A percentile compares a stretch with the other conserved stretches of the same genome.
phyloP scores from a whole-genome alignment of 1,139 yeast species.

The Taphrina wiesneri region DNA sequence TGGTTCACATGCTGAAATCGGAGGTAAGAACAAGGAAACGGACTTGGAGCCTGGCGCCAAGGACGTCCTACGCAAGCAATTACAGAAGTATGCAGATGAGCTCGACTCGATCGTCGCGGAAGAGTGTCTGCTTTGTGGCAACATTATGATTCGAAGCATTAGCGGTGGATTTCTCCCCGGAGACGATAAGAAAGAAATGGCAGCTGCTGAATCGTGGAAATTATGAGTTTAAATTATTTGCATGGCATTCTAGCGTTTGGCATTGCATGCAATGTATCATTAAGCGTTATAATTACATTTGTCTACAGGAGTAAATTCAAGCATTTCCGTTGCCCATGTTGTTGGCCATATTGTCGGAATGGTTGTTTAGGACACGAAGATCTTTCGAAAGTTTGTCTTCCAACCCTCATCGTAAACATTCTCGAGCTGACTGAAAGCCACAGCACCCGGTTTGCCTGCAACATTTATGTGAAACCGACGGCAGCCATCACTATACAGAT shows the following conservation, averaged over 20 bases:
- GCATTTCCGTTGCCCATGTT: not conserved
- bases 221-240: not conserved
- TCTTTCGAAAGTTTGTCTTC: not conserved
- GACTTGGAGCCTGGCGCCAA: not conserved
- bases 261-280: not conserved
- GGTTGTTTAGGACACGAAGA: not conserved
- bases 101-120: conserved; percentile 63
- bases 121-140: conserved; percentile 81
- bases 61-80: conserved; percentile 48
- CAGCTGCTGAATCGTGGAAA: conserved; percentile 14
- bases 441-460: not conserved
- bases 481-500: not conserved
- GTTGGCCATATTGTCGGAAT: not conserved
- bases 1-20: not conserved
- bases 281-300: not conserved
- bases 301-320: too few species aligned
- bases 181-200: conserved; percentile 7
- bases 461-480: conserved; percentile 1
- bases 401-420: conserved; percentile 18
- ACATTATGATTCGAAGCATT: conserved; percentile 65
- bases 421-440: not conserved
- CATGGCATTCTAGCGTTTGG: not conserved
- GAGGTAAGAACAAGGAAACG: not conserved
- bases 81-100: conserved; percentile 49
- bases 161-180: conserved; percentile 54